phyloP scores from a whole-genome alignment of 225 moss, liverwort and hornwort genomes.

The Climacium dendroides region DNA sequence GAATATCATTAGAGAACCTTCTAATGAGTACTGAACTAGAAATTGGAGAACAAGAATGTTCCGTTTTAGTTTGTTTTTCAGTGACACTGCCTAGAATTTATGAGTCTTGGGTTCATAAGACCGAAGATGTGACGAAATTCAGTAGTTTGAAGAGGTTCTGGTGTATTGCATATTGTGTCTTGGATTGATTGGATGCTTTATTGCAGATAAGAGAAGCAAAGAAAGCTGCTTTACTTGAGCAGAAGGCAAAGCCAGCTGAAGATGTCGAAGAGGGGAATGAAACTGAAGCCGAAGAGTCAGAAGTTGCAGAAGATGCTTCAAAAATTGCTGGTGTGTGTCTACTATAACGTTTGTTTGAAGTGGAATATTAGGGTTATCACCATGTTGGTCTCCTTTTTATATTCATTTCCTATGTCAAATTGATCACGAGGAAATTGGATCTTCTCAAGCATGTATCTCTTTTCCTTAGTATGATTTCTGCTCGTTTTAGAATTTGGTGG shows the following conservation, averaged over 20 bases:
- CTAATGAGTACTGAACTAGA: background rate
- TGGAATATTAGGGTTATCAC: background rate
- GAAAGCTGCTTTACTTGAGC: constrained; percentile 50
- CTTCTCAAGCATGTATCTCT: background rate
- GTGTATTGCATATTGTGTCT: background rate
- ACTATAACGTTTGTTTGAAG: background rate
- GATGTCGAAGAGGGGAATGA: constrained; percentile 18
- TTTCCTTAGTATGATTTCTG: background rate
- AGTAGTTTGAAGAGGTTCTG: background rate
- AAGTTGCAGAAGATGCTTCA: constrained; percentile 2
- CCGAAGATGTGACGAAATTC: background rate
- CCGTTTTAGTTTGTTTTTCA: background rate
- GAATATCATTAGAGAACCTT: background rate
- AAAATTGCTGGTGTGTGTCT: constrained; percentile 31
- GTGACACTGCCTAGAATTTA: background rate
- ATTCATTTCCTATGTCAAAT: background rate
- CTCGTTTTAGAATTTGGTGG: background rate
- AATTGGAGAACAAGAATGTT: background rate
- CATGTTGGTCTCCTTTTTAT: background rate
- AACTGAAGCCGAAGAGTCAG: constrained; percentile 29
- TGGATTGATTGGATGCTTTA: background rate
- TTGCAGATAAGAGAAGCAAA: constrained; percentile 72
- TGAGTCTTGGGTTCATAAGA: background rate
- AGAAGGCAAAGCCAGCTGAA: constrained; percentile 26
- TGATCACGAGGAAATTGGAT: background rate